phyloP scores from a whole-genome alignment of 768 basidiomycete species.

The Rickenella mellea region DNA sequence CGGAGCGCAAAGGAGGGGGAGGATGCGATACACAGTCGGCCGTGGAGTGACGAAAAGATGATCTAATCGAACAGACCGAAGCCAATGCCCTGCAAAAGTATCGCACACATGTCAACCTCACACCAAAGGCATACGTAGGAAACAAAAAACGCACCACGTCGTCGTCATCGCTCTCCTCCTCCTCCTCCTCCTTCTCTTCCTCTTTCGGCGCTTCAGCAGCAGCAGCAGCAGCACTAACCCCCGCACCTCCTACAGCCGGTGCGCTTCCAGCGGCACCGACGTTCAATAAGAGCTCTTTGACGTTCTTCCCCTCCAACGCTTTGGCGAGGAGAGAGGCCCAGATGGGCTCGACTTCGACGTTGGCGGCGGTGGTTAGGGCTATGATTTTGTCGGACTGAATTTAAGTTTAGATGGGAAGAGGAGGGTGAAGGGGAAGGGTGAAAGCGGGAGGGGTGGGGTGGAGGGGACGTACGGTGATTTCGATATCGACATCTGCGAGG shows the following conservation, averaged over 20 bases:
- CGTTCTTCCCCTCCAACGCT: conserved; percentile 95
- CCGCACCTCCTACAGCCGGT: conserved; percentile 59
- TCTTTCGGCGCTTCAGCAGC: conserved; percentile 65
- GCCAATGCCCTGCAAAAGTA: conserved; percentile 76
- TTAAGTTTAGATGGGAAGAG: conserved; percentile 1
- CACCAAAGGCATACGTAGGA: neutral
- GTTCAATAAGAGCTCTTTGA: conserved; percentile 91
- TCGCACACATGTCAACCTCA: neutral
- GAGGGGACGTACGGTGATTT: conserved; percentile 78
- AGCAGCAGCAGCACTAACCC: conserved; percentile 40
- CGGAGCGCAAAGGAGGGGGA: no score
- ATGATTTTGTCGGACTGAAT: conserved; percentile 83
- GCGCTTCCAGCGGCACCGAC: conserved; percentile 89
- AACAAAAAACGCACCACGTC: conserved; percentile 57
- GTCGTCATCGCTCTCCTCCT: conserved; percentile 85
- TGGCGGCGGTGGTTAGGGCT: conserved; percentile 76
- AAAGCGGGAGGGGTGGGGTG: conserved; percentile 4
- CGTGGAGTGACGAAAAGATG: conserved; percentile 8
- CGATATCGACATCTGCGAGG: conserved; percentile 93
- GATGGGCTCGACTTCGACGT: conserved; percentile 86
- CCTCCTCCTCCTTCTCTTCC: conserved; percentile 79
- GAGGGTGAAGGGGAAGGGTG: conserved; percentile 5
- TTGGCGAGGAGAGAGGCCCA: conserved; percentile 97
- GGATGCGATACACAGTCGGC: no score
- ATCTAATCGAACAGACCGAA: conserved; percentile 93